Conservation (phyloP, 2,329 filamentous ascomycete species). For the Phaeosphaeriaceae sp. region DNA sequence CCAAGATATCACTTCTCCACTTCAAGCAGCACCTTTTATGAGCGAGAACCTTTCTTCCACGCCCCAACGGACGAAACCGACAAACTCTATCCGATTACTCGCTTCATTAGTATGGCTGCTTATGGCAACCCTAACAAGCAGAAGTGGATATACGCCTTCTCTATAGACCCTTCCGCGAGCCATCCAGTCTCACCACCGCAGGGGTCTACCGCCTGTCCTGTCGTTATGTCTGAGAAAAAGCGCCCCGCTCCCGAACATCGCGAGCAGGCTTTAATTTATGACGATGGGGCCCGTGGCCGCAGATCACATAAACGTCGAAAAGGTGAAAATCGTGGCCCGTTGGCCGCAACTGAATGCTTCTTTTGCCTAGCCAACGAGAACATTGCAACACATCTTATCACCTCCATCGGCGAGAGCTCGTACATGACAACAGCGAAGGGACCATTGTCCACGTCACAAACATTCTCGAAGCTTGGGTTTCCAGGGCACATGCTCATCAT, state of each 20-base stretch:
- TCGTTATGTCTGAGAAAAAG: constrained; percentile 67
- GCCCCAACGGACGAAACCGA: constrained; percentile 56
- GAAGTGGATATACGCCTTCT: constrained; percentile 78
- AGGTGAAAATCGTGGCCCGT: constrained; percentile 43
- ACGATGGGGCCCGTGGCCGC: constrained; percentile 46
- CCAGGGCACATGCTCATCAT: constrained; percentile 92
- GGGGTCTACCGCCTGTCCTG: constrained; percentile 80
- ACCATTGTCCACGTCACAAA: constrained; percentile 75
- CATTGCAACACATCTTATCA: constrained; percentile 85
- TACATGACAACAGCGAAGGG: constrained; percentile 95
- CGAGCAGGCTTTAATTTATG: constrained; percentile 48
- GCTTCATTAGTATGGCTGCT: constrained; percentile 88
- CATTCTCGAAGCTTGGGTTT: constrained; percentile 76
- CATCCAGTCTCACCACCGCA: constrained; percentile 67
- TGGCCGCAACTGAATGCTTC: constrained; percentile 79
- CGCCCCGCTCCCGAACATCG: constrained; percentile 55
- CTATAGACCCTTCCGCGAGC: constrained; percentile 70
- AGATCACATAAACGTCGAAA: constrained; percentile 50
- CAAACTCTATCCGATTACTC: constrained; percentile 71
- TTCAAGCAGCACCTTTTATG: constrained; percentile 77
- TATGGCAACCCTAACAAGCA: constrained; percentile 79
- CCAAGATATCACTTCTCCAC: constrained; percentile 91
- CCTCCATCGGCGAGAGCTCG: constrained; percentile 83
- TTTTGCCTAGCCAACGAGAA: constrained; percentile 93
- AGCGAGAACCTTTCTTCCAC: constrained; percentile 92